Percentiles rank a stretch among this genome's conserved stretches.
phyloP scores from a whole-genome alignment of 208 protist species.

The Naegleria fowleri region DNA sequence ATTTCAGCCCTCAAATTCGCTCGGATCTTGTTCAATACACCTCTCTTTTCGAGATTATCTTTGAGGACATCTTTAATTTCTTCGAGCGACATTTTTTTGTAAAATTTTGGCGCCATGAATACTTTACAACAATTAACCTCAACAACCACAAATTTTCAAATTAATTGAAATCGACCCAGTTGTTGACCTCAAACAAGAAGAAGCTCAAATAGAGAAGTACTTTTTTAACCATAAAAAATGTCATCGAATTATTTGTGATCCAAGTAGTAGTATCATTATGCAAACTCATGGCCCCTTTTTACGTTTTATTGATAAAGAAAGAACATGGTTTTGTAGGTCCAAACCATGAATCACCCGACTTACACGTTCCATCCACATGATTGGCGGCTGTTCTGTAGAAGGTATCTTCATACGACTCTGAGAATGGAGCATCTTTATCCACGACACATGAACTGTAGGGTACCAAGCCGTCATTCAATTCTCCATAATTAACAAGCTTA shows the following conservation, averaged over 20 bases:
- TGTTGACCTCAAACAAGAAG: too few relatives aligned
- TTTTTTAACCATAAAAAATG: too few relatives aligned
- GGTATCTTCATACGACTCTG: too few relatives aligned
- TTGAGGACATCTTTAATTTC: background rate
- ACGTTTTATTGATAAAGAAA: background rate
- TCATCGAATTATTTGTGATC: too few relatives aligned
- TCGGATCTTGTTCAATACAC: slow-evolving; percentile 5
- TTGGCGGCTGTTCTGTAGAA: background rate
- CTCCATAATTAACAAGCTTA: background rate
- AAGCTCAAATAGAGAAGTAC: too few relatives aligned
- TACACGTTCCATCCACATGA: slow-evolving; percentile 15
- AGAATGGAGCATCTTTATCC: too few relatives aligned
- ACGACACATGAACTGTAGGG: background rate
- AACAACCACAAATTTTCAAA: too few relatives aligned
- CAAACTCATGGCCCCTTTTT: background rate
- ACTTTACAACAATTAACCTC: too few relatives aligned
- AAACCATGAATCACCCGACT: background rate
- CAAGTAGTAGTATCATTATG: too few relatives aligned
- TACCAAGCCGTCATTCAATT: background rate
- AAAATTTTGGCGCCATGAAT: background rate
- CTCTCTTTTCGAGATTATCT: slow-evolving; percentile 7
- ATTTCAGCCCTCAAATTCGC: slow-evolving; percentile 16
- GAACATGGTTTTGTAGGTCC: background rate
- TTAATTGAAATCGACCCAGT: too few relatives aligned
- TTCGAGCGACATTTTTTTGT: slow-evolving; percentile 2